Base-by-base conservation (phyloP, 2,329 filamentous ascomycete genomes). In the Catunica adiposa region DNA sequence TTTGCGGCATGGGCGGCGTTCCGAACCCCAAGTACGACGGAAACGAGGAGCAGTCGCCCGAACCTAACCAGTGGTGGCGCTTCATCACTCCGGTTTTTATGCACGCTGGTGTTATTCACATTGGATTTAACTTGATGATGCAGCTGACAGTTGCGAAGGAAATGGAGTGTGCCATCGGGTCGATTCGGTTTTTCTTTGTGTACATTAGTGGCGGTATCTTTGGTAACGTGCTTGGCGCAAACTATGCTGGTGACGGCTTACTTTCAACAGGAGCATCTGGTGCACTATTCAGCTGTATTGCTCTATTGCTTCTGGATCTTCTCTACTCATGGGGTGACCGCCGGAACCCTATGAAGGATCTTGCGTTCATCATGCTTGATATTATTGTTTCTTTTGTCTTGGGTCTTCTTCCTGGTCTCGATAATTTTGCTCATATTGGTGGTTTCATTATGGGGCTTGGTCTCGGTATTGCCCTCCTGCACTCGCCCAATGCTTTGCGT, bases 371-470 rank as follows among this genome's bases (percentile, higher is more conserved):
- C 66, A 60, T 89, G 50, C 70, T 96, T 56, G 89, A 96, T 64
- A 80, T 97, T 59, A 72, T 82, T 61, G 89, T 98, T 61, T 88
- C 89, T 0, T 96, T 98, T 65, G 88, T 92, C 15, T 77, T 98
- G 1, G 92, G 92, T 34, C 76, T 98, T 3, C 76, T 98, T 1
- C 92, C 92, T 0, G 90, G 89, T 7, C 71, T 98, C 50, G 92
- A 98, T 73, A 98, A 98, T 68, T 98, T 97, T 68, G 86, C 87
- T 15, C 92, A 98, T 62, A 96, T 98, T 60, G 92, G 92, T 55
- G 92, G 92, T 1, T 96, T 97, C 67, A 70, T 94, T 53, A 94
- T 94, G 81, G 92, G 92, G 1, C 71, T 98, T 5, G 84, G 83
- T 0, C 78, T 96, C 1, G 92, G 92, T 11, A 75, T 97, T 53